phyloP scores from a whole-genome alignment of 2,329 filamentous ascomycete species.

The Drechslerella dactyloides region DNA sequence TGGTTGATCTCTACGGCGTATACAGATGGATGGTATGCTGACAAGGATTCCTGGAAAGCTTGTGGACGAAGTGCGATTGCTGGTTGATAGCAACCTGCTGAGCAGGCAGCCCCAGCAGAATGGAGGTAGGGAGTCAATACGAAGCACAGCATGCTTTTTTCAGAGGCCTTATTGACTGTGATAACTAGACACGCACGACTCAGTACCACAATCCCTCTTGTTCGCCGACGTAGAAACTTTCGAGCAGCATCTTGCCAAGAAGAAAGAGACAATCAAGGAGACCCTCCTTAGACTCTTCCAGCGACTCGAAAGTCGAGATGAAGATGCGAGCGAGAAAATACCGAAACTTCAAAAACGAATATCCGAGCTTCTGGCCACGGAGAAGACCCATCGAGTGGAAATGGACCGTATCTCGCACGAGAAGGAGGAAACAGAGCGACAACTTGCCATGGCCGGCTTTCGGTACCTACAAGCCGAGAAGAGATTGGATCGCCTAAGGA shows the following conservation, averaged over 20 bases:
- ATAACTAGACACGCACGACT: constrained; percentile 14
- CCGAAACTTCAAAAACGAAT: constrained; percentile 76
- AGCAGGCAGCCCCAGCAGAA: constrained; percentile 60
- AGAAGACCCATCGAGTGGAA: constrained; percentile 80
- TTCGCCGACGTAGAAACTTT: constrained; percentile 75
- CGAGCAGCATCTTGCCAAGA: constrained; percentile 77
- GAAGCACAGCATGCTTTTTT: constrained; percentile 49
- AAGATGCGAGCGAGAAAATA: constrained; percentile 67
- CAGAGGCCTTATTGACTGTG: constrained; percentile 56
- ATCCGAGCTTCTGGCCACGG: constrained; percentile 74
- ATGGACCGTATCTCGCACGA: constrained; percentile 76
- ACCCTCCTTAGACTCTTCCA: constrained; percentile 72
- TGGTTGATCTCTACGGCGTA: constrained; percentile 56
- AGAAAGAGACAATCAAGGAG: constrained; percentile 76
- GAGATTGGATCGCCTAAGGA: constrained; percentile 87
- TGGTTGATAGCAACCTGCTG: constrained; percentile 62
- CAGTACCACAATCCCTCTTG: constrained; percentile 59
- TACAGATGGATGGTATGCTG: constrained; percentile 24
- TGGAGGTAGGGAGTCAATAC: constrained; percentile 58
- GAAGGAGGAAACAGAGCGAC: constrained; percentile 82
- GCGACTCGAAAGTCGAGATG: constrained; percentile 63
- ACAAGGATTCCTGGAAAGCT: constrained; percentile 61
- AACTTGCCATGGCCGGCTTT: constrained; percentile 84
- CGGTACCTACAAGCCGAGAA: constrained; percentile 96
- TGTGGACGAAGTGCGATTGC: constrained; percentile 69